Evolutionary conservation across 768 basidiomycete genomes (phyloP), one percentile per base, ranked within the genome.

Genomic region (Phaffia australis): DNA sequence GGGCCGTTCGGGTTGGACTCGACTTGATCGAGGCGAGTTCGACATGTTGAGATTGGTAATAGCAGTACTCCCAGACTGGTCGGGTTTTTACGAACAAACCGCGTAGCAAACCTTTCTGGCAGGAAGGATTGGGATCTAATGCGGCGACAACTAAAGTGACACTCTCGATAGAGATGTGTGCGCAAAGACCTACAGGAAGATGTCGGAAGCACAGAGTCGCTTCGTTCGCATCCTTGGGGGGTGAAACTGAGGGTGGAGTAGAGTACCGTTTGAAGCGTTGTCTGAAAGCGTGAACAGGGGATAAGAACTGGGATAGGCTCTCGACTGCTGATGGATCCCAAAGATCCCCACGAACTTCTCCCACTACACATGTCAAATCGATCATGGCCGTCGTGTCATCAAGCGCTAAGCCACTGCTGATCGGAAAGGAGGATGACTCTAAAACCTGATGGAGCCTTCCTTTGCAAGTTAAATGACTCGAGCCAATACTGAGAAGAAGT

Each of bases 41-140:
- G 29, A 68, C 71, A 54, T 69, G 66, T 11, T 64, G 64, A 19
- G 68, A 56, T 50, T 76, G 79, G 48, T 86, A 70, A 35, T 81
- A 81, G 71, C 82, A 83, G 71, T 85, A 85, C 64, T 83, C 80
- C 9, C 83, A 56, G 2, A 82, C 80, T 7, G 84, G 52, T 2
- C 83, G 78, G 0, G 81, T 83, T 27, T 77, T 81, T 32, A 84
- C 72, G 1, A 84, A 83, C 64, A 88, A 75, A 3, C 89, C 89
- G 32, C 88, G 82, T 3, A 83, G 85, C 16, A 88, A 78, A 55
- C 83, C 83, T 63, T 82, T 75, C 49, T 81, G 81, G 63, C 86
- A 86, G 0, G 80, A 76, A 0, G 88, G 88, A 69, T 89, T 89
- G 63, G 91, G 80, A 74, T 94, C 92, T 47, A 81, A 82, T n/a